A percentile compares a stretch with the other conserved stretches of the same genome.
phyloP scores from a whole-genome alignment of 805 yeast species.

The Candida fluviatilis region DNA sequence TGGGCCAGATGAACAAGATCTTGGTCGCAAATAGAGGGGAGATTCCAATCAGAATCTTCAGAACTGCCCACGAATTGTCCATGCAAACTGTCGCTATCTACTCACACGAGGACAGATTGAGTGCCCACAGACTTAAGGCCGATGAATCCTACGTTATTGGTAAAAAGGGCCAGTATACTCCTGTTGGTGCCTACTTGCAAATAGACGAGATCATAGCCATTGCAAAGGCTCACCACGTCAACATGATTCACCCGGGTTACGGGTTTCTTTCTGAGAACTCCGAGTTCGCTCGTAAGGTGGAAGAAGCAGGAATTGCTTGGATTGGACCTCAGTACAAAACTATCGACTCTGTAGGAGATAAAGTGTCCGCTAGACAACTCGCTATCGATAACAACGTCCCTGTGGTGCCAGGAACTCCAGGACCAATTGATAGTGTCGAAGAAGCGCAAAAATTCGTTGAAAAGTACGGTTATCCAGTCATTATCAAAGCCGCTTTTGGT shows the following conservation, averaged over 20 bases:
- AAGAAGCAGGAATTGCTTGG: constrained; percentile 90
- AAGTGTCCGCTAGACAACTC: constrained; percentile 87
- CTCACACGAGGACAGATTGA: constrained; percentile 91
- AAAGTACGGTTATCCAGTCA: constrained; percentile 90
- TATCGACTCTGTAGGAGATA: constrained; percentile 94
- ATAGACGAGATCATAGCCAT: constrained; percentile 81
- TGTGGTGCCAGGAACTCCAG: constrained; percentile 96
- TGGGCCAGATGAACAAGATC: constrained; percentile 53
- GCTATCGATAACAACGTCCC: constrained; percentile 85
- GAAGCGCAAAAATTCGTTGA: constrained; percentile 80
- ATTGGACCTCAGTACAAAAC: constrained; percentile 87
- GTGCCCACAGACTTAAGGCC: constrained; percentile 93
- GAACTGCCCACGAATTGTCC: constrained; percentile 96
- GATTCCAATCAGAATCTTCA: constrained; percentile 82
- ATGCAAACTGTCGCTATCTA: constrained; percentile 97
- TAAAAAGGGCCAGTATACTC: constrained; percentile 80
- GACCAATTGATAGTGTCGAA: constrained; percentile 78
- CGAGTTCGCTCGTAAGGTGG: constrained; percentile 89
- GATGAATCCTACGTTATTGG: constrained; percentile 94
- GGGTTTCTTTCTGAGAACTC: constrained; percentile 66
- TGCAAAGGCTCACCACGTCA: constrained; percentile 61
- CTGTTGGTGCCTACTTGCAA: constrained; percentile 93
- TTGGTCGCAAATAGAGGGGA: constrained; percentile 84
- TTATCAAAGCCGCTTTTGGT: constrained; percentile 97
- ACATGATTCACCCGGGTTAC: constrained; percentile 91